A percentile compares a stretch with the other conserved stretches of the same genome.
These are phyloP conservation scores for Chlorella sp. DNA, from an alignment of 139 green algal species.

Conservation along the genomic window DNA sequence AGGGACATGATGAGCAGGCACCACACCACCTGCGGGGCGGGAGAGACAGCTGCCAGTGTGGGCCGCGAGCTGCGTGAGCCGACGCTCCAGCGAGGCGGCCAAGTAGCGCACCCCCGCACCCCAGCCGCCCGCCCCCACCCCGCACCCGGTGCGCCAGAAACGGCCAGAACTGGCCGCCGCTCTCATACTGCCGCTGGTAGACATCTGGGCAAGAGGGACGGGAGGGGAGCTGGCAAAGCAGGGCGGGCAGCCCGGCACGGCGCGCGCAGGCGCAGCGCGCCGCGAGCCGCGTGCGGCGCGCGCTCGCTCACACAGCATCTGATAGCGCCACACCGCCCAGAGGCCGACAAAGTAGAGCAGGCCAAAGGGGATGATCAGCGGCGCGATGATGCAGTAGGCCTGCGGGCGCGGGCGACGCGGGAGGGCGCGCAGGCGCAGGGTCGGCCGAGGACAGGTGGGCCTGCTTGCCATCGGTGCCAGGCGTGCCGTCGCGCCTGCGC, in stretches of 20 bases:
- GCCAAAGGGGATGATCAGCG: slow-evolving; percentile 63
- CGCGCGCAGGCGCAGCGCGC: slow-evolving; percentile 34
- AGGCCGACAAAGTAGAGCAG: slow-evolving; percentile 59
- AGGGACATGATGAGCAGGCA: slow-evolving; percentile 44
- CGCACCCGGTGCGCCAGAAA: slow-evolving; percentile 8
- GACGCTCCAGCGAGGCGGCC: not conserved
- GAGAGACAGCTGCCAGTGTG: slow-evolving; percentile 11
- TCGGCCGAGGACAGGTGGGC: no score
- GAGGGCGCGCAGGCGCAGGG: no score
- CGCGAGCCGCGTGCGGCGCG: not conserved
- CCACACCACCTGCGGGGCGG: slow-evolving; percentile 29
- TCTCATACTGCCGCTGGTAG: slow-evolving; percentile 53
- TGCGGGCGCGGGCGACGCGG: no score
- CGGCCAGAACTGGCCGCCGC: slow-evolving; percentile 28
- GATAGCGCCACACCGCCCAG: slow-evolving; percentile 58
- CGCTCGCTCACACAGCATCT: not conserved
- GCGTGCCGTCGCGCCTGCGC: no score
- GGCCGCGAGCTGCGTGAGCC: not conserved
- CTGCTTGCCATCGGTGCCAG: no score
- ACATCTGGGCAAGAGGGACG: slow-evolving; percentile 1
- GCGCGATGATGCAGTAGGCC: slow-evolving; percentile 30
- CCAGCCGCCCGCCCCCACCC: not conserved
- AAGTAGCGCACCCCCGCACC: not conserved
- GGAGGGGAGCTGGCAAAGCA: slow-evolving; percentile 13
- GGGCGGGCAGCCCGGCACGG: slow-evolving; percentile 20